Evolutionary conservation across 441 rosid genomes (phyloP).

Genomic region (Capsella rubella): DNA sequence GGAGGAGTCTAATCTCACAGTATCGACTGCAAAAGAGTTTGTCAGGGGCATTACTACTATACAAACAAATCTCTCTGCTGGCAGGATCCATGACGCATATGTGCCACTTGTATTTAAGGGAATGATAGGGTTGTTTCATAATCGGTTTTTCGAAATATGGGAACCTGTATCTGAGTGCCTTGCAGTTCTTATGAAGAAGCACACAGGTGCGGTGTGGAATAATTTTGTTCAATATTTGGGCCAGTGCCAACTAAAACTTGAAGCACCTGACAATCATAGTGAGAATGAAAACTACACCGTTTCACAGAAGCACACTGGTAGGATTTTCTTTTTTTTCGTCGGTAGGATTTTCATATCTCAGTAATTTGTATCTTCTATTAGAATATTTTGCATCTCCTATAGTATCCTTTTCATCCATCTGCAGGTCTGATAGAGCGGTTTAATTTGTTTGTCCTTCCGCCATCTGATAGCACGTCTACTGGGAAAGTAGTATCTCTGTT

Average conservation of each 20-base stretch:
- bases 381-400: background rate
- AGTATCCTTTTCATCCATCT: conserved; percentile 27
- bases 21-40: conserved; percentile 44
- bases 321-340: too few species aligned
- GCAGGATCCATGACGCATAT: conserved; percentile 67
- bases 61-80: conserved; percentile 67
- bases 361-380: background rate
- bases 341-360: conserved; percentile 52
- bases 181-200: conserved; percentile 61
- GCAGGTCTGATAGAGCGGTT: conserved; percentile 71
- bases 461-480: conserved; percentile 62
- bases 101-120: conserved; percentile 69
- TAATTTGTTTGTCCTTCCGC: conserved; percentile 55
- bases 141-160: conserved; percentile 72
- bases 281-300: conserved; percentile 46
- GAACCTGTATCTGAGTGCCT: conserved; percentile 78
- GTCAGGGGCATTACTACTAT: conserved; percentile 58
- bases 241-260: conserved; percentile 56
- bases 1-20: conserved; percentile 68
- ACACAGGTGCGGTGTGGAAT: conserved; percentile 67
- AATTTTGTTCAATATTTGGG: conserved; percentile 58
- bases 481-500: conserved; percentile 63
- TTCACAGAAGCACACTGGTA: conserved; percentile 58
- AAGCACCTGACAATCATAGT: conserved; percentile 44
- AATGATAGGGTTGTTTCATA: conserved; percentile 75